Base-by-base conservation (phyloP, 768 basidiomycete species). In the Gymnopilus junonius region DNA sequence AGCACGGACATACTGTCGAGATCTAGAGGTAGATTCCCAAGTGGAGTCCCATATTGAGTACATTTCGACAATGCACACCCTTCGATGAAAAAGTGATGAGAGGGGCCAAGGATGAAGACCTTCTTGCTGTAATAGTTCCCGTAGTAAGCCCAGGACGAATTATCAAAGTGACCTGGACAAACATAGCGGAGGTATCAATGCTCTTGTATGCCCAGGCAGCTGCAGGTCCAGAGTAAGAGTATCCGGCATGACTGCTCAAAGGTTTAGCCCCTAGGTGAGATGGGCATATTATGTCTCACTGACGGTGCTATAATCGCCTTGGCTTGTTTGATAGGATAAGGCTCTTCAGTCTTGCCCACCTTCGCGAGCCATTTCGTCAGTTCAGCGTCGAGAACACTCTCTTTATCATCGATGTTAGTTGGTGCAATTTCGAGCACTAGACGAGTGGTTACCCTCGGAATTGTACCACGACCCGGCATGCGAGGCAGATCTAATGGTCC, bases 171-270 rank as follows among this genome's bases (percentile, higher is more conserved):
- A n/a, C 54, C 65, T 23, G 14, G 25, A 81, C 89, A 67, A 66
- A 97, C 97, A 98, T 92, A 69, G 84, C 84, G 4, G 83, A 82
- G 0, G 87, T 87, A 70, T 97, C 91, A 63, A 99, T 91, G 70
- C 87, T 87, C 75, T 87, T 90, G 79, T 99, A 99, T 0, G 97
- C 97, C 94, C 95, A 99, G 2, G 95, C 97, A 2, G 97, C 97
- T 0, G 96, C 84, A 4, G 87, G 89, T 21, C 97, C 97, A 58
- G 95, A 97, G 77, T 97, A 99, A 4, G 88, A 85, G 78, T 96
- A 98, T 5, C 97, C 97, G 2, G 97, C 97, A 75, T 99, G 97
- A 10, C 96, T 98, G 73, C 23, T 23, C 10, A 14, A 32, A 25
- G 15, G 29, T 40, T 34, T 17, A 34, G 31, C 15, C 20, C 10